Percentiles rank a stretch among this genome's conserved stretches.
Conservation (phyloP, 352 stramenopile genomes). For the Achlya hypogyna region DNA sequence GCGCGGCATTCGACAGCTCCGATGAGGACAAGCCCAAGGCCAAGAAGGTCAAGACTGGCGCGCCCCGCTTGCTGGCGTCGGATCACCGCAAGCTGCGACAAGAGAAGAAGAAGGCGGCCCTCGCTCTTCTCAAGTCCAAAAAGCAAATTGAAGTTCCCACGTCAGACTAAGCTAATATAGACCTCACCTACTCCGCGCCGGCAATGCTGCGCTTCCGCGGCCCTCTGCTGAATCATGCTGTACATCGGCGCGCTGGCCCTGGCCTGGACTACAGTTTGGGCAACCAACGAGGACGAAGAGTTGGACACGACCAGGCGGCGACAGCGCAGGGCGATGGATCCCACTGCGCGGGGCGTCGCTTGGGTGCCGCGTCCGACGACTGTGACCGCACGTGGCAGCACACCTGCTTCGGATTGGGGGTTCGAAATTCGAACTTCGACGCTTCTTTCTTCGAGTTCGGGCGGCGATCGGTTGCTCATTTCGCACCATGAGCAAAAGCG, state of each 20-base stretch:
- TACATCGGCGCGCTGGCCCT: too few species aligned
- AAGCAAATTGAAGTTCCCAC: constrained; percentile 15
- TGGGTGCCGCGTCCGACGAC: too few species aligned
- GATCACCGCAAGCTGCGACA: constrained; percentile 38
- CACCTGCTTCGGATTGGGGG: neutral
- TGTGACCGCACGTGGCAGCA: too few species aligned
- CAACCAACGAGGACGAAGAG: too few species aligned
- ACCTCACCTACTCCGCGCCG: neutral
- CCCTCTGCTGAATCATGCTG: too few species aligned
- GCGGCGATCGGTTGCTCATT: neutral
- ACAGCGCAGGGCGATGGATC: too few species aligned
- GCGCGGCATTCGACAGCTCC: constrained; percentile 51
- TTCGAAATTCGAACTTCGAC: neutral
- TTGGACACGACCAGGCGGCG: too few species aligned
- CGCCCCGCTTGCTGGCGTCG: neutral
- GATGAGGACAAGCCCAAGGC: constrained; percentile 43
- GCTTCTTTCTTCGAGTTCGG: neutral
- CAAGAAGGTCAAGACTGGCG: constrained; percentile 35
- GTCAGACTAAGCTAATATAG: neutral
- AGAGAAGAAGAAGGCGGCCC: constrained; percentile 43
- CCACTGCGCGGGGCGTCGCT: too few species aligned
- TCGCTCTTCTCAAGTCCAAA: constrained; percentile 35
- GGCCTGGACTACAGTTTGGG: too few species aligned
- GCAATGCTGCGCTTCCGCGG: too few species aligned
- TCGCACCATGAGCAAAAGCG: neutral